Conservation (phyloP, 2,329 filamentous ascomycete genomes). For the Fusarium coicis region DNA sequence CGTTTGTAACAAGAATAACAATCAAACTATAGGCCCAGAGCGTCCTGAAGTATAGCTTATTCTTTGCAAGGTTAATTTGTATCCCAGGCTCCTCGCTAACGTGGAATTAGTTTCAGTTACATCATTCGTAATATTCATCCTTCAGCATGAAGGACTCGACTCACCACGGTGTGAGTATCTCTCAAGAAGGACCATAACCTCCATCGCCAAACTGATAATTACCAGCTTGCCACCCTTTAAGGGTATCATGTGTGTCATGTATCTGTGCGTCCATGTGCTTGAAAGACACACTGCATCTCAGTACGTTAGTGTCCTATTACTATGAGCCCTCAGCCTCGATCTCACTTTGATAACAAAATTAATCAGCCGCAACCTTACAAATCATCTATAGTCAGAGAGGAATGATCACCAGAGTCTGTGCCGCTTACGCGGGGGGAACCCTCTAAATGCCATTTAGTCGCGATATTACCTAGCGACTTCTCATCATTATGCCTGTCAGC, state of each 20-base stretch:
- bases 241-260: conserved; percentile 53
- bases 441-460: conserved; percentile 4
- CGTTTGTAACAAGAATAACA: not conserved
- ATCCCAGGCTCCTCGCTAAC: not conserved
- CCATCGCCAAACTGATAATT: conserved; percentile 45
- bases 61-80: not conserved
- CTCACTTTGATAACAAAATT: conserved; percentile 43
- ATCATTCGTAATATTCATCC: conserved; percentile 36
- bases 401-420: conserved; percentile 55
- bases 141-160: conserved; percentile 43
- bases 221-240: conserved; percentile 47
- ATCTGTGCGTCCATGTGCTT: conserved; percentile 25
- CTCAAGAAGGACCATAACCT: conserved; percentile 51
- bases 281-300: not conserved
- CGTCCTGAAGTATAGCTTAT: not conserved
- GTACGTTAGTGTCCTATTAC: conserved; percentile 24
- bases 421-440: conserved; percentile 7
- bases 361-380: conserved; percentile 40
- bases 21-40: not conserved
- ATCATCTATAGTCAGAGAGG: conserved; percentile 50
- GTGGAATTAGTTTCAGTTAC: not conserved
- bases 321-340: conserved; percentile 42
- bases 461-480: not conserved
- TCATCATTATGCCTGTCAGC: not conserved
- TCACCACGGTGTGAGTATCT: conserved; percentile 42